Percentiles rank a stretch among this genome's conserved stretches.
Evolutionary conservation across 2,329 filamentous ascomycete genomes (phyloP).

Genomic region (Trichoderma asperellum): DNA sequence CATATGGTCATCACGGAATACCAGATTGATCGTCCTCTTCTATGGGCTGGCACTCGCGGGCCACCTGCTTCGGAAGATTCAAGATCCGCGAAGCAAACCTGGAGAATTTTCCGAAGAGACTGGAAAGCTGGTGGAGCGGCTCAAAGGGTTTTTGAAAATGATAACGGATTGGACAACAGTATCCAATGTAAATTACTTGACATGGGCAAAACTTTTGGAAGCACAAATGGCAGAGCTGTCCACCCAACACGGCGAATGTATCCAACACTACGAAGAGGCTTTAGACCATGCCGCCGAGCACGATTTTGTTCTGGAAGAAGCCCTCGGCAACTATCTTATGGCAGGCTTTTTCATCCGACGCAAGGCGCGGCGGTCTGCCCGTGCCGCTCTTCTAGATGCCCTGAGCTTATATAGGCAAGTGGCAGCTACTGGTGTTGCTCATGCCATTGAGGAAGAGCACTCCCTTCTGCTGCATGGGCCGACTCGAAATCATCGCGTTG

Average conservation of each 20-base stretch:
- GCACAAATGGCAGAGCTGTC: constrained; percentile 70
- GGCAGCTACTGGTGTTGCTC: constrained; percentile 70
- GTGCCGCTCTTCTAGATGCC: constrained; percentile 69
- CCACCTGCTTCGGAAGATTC: constrained; percentile 53
- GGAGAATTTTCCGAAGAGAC: constrained; percentile 50
- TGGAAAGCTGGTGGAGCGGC: constrained; percentile 54
- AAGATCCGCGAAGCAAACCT: constrained; percentile 51
- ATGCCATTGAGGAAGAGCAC: constrained; percentile 69
- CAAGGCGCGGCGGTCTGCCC: constrained; percentile 68
- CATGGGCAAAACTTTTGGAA: constrained; percentile 69
- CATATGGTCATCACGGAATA: constrained; percentile 65
- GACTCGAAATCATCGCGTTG: constrained; percentile 59
- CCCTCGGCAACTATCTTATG: constrained; percentile 73
- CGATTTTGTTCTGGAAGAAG: constrained; percentile 71
- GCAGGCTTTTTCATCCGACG: constrained; percentile 70
- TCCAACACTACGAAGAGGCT: constrained; percentile 69
- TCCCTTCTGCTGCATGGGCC: constrained; percentile 67
- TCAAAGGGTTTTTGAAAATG: constrained; percentile 60
- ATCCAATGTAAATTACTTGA: constrained; percentile 71
- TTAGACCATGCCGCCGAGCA: constrained; percentile 73
- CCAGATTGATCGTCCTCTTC: constrained; percentile 60
- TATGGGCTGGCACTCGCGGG: constrained; percentile 62
- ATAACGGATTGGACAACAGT: constrained; percentile 67
- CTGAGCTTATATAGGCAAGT: constrained; percentile 70
- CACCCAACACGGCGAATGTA: constrained; percentile 59